Conservation (phyloP, 1,284 basidiomycete genomes). For the Salmacisia buchloeana region DNA sequence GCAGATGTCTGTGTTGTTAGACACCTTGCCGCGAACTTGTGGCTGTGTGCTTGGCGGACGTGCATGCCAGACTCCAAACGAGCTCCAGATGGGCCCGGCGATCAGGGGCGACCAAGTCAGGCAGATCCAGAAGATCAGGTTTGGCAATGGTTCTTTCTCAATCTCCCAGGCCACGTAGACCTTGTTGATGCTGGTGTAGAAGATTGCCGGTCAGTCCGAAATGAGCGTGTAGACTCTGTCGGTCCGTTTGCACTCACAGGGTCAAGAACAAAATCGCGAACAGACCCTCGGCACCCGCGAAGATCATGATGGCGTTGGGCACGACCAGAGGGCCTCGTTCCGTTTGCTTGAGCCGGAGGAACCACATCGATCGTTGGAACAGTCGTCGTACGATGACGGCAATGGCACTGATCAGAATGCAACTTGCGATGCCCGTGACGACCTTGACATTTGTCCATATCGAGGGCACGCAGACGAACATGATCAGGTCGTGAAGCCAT, state of each 20-base stretch:
- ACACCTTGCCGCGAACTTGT: not conserved
- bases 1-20: not conserved
- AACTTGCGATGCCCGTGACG: not conserved
- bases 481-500: not conserved
- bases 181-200: not conserved
- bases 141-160: not conserved
- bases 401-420: not conserved
- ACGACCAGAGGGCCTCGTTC: not conserved
- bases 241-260: not conserved
- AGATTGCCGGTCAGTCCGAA: no score
- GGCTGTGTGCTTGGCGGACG: not conserved
- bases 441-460: not conserved
- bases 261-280: not conserved
- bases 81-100: conserved; percentile 2
- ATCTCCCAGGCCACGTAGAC: not conserved
- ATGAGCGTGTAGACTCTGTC: no score
- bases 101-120: conserved; percentile 1
- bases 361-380: not conserved
- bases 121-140: not conserved
- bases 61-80: conserved; percentile 1
- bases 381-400: not conserved
- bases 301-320: conserved; percentile 4
- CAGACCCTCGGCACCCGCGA: not conserved
- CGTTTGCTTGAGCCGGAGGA: not conserved
- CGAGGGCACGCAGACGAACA: not conserved